Evolutionary conservation across 306 rosid species (phyloP).

Genomic region (Acmispon strigosus): DNA sequence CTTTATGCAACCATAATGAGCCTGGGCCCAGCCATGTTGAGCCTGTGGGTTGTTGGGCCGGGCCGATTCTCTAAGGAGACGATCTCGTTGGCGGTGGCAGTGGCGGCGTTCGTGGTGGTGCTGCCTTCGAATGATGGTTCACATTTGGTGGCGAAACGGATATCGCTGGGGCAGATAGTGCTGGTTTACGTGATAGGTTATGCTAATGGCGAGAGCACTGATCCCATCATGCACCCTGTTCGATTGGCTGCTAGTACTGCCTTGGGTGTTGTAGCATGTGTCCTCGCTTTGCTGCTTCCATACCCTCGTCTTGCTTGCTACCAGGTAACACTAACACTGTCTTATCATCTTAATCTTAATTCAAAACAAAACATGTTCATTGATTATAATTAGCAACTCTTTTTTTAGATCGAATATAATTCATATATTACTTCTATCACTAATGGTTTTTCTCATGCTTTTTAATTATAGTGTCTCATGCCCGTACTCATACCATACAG

Average conservation of each 20-base stretch:
- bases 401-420: too few relatives aligned
- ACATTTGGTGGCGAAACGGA: constrained; percentile 45
- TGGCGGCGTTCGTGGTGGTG: constrained; percentile 51
- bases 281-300: constrained; percentile 47
- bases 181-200: constrained; percentile 48
- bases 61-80: constrained; percentile 25
- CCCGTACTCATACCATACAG: too few relatives aligned
- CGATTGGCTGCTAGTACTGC: constrained; percentile 49
- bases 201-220: constrained; percentile 19
- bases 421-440: too few relatives aligned
- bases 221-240: constrained; percentile 47
- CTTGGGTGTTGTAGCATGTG: constrained; percentile 40
- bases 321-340: too few relatives aligned
- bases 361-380: too few relatives aligned
- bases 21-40: constrained; percentile 45
- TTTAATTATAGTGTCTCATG: too few relatives aligned
- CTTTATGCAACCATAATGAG: constrained; percentile 46
- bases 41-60: constrained; percentile 48
- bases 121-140: constrained; percentile 37
- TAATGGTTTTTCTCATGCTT: too few relatives aligned
- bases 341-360: too few relatives aligned
- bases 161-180: constrained; percentile 63
- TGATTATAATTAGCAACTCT: too few relatives aligned
- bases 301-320: constrained; percentile 54
- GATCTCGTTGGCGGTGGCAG: constrained; percentile 39